These are phyloP conservation scores for Gaultheria prostrata DNA, from an alignment of 148 eudicot genomes.

Conservation along the genomic window DNA sequence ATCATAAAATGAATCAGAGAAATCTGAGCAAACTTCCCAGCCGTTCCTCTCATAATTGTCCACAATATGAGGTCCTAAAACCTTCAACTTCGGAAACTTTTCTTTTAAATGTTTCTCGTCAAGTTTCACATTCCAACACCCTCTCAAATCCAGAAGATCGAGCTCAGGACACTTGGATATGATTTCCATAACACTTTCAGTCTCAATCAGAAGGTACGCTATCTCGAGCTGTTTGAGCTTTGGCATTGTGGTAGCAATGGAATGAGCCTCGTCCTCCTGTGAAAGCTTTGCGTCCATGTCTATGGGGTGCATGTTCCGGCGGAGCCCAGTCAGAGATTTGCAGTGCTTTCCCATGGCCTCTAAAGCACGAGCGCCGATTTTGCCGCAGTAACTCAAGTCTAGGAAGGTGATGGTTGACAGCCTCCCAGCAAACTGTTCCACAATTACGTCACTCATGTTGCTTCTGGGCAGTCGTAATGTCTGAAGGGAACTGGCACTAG, in stretches of 20 bases:
- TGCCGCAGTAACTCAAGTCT: constrained; percentile 61
- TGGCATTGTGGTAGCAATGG: constrained; percentile 68
- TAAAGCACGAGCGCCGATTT: constrained; percentile 44
- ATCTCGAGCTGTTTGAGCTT: constrained; percentile 64
- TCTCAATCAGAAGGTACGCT: constrained; percentile 50
- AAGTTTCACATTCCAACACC: constrained; percentile 67
- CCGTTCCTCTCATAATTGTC: constrained; percentile 39
- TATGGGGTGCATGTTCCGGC: constrained; percentile 70
- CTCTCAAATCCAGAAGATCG: constrained; percentile 63
- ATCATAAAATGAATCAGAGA: constrained; percentile 54
- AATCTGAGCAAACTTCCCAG: constrained; percentile 49
- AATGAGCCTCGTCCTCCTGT: constrained; percentile 59
- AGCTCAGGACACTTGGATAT: constrained; percentile 48
- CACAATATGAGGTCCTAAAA: constrained; percentile 62
- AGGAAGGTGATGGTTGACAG: constrained; percentile 40
- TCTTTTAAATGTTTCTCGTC: constrained; percentile 47
- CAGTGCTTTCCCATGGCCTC: constrained; percentile 68
- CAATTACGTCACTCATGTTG: constrained; percentile 51
- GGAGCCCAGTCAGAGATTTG: constrained; percentile 44
- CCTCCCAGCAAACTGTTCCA: constrained; percentile 52
- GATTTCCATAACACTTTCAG: constrained; percentile 47
- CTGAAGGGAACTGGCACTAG: constrained; percentile 58
- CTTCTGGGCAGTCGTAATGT: constrained; percentile 52
- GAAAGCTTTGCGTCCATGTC: constrained; percentile 33
- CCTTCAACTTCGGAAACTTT: constrained; percentile 44